Base-by-base conservation (phyloP, 306 rosid species). In the Cicer bijugum region DNA sequence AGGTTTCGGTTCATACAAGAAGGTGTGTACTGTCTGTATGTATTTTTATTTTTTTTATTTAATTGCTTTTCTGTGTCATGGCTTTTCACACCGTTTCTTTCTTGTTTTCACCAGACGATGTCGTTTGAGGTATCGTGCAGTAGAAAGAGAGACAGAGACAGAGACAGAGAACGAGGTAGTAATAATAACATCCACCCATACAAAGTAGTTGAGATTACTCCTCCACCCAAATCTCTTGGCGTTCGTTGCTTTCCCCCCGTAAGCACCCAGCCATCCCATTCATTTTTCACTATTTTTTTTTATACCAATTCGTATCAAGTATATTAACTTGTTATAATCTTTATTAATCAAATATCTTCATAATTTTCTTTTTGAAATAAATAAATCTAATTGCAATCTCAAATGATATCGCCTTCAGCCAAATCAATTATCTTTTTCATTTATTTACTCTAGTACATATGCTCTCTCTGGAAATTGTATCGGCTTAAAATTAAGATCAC, bases 161-260 rank as follows among this genome's bases (percentile, higher is more conserved):
- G 82, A 74, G 91, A 90, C 12, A 83, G 82, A 74, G 85, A 85
- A 57, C 56, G 72, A 2, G 66, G 48, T 15, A 53, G 53, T 72
- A 51, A 45, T 46, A 61, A 55, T 46, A 61, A 55, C 76, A 61
- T 59, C 58, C 80, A 77, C 82, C 94, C 97, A 0, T 94, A 91
- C 84, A 89, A 89, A 82, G 98, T 94, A 5, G 77, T 91, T 62
- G 98, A 94, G 82, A 94, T 94, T 35, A 83, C 97, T 43, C 98
- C 98, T 84, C 98, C 98, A 8, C 98, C 98, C 72, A 93, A 85
- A 83, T 80, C 55, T 82, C 96, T 91, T 12, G 97, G 98, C 62
- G 83, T 91, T 82, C 98, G 98, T 76, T 89, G 96, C 88, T 77
- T 93, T 10, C 89, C 96, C 16, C 83, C 96, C 12, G 98, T 93